Evolutionary conservation across 2,329 filamentous ascomycete species (phyloP).

Genomic region (Torrubiellomyces zombiae): DNA sequence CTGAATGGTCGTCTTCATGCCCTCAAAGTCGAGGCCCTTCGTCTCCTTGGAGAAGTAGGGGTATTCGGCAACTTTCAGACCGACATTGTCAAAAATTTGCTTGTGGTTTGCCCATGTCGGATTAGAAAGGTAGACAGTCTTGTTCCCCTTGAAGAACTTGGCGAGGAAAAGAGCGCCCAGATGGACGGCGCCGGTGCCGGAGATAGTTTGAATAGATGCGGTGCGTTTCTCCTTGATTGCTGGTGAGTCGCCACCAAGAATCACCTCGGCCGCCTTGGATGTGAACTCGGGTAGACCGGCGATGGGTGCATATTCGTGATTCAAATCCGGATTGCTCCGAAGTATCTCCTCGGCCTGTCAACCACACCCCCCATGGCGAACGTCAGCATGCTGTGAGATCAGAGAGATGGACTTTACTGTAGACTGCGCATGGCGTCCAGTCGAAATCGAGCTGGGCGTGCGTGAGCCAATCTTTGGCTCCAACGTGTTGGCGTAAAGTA

Average conservation of each 20-base stretch:
- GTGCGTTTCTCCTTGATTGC: constrained; percentile 72
- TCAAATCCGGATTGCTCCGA: constrained; percentile 72
- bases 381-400: too few species aligned
- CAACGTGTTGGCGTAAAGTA: too few species aligned
- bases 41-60: constrained; percentile 87
- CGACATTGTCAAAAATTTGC: constrained; percentile 92
- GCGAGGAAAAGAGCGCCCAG: constrained; percentile 84
- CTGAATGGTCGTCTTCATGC: constrained; percentile 59
- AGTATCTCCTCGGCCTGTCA: constrained; percentile 84
- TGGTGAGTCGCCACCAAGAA: constrained; percentile 64
- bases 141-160: constrained; percentile 69
- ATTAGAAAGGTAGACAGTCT: constrained; percentile 75
- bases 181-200: constrained; percentile 89
- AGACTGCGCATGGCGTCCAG: too few species aligned
- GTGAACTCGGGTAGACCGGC: constrained; percentile 77
- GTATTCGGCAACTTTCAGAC: constrained; percentile 62
- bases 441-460: too few species aligned
- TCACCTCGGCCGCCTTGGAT: constrained; percentile 75
- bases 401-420: too few species aligned
- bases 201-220: constrained; percentile 82
- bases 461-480: too few species aligned
- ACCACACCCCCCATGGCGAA: too few species aligned
- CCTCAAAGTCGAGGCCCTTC: constrained; percentile 80
- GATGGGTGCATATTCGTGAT: constrained; percentile 98
- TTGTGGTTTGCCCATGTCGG: constrained; percentile 98